Percentiles rank a stretch among this genome's conserved stretches.
Conservation (phyloP, 495 filamentous ascomycete genomes). For the Aspergillus cristatus region DNA sequence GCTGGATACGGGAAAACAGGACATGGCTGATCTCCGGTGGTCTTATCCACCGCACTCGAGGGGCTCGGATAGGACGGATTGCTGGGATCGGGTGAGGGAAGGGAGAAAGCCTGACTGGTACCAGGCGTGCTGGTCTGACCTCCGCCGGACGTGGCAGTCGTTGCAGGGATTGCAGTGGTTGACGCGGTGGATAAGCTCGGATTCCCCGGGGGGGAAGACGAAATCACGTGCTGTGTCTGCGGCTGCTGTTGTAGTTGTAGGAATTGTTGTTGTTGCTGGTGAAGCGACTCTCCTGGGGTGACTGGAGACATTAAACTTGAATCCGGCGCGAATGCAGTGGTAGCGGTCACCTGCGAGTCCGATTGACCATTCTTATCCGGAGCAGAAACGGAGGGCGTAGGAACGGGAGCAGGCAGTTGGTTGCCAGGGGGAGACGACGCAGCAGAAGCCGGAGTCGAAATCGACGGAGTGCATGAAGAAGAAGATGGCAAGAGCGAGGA, state of each 20-base stretch:
- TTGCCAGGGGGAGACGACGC: conserved; percentile 1
- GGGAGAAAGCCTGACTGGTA: neutral
- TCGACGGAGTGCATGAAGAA: conserved; percentile 1
- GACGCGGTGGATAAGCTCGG: neutral
- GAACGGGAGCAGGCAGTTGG: too few relatives aligned
- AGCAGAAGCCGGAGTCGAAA: conserved; percentile 1
- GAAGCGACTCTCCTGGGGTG: conserved; percentile 12
- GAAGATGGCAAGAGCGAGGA: neutral
- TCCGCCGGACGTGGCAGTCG: neutral
- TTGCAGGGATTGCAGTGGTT: neutral
- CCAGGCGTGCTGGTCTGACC: neutral
- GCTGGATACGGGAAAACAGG: conserved; percentile 5
- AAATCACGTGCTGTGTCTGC: neutral
- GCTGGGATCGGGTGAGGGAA: conserved; percentile 17
- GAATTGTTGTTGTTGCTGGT: too few relatives aligned
- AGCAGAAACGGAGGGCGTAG: neutral
- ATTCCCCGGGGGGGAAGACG: neutral
- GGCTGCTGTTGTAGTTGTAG: too few relatives aligned
- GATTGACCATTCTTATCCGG: neutral
- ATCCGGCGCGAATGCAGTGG: neutral
- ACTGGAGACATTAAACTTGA: conserved; percentile 16
- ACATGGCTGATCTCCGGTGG: conserved; percentile 4
- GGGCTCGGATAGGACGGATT: conserved; percentile 11
- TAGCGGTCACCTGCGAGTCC: neutral
- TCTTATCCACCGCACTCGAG: conserved; percentile 5